These are phyloP conservation scores for Podospora pseudoanserina DNA, from an alignment of 495 filamentous ascomycete species.

Conservation along the genomic window DNA sequence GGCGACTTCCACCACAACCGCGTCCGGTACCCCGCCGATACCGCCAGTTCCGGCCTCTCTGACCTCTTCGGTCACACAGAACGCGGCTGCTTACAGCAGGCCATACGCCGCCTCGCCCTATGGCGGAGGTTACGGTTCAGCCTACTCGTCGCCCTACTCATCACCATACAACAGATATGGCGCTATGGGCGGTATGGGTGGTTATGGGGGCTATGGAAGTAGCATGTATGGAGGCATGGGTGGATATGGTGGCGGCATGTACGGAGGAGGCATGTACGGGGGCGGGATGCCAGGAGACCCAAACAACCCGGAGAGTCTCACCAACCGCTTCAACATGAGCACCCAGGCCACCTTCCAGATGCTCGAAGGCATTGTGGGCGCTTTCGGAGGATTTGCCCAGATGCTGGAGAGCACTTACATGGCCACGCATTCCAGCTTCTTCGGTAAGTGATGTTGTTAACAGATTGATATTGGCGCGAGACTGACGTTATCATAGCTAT, in stretches of 20 bases:
- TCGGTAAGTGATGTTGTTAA: slow-evolving; percentile 61
- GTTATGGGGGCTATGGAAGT: slow-evolving; percentile 44
- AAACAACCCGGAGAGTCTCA: slow-evolving; percentile 90
- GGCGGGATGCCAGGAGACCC: slow-evolving; percentile 64
- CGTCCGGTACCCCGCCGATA: slow-evolving; percentile 38
- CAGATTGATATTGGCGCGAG: not conserved
- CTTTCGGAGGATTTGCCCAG: slow-evolving; percentile 95
- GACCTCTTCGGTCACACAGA: slow-evolving; percentile 73
- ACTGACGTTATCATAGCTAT: slow-evolving; percentile 63
- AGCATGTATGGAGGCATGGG: slow-evolving; percentile 47
- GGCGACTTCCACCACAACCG: slow-evolving; percentile 11
- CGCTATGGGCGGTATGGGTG: slow-evolving; percentile 34
- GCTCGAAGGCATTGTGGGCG: slow-evolving; percentile 97
- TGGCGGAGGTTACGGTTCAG: slow-evolving; percentile 43
- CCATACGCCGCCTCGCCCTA: slow-evolving; percentile 50
- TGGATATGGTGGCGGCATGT: slow-evolving; percentile 55
- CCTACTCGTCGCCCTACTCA: slow-evolving; percentile 45
- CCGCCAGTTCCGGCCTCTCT: slow-evolving; percentile 78
- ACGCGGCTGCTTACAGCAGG: slow-evolving; percentile 72
- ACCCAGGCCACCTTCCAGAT: slow-evolving; percentile 98
- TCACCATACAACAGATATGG: slow-evolving; percentile 42
- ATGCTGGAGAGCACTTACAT: slow-evolving; percentile 99
- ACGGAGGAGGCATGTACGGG: slow-evolving; percentile 61
- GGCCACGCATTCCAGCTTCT: slow-evolving; percentile 99
- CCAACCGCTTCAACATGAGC: slow-evolving; percentile 81